Conservation (phyloP, 2,329 filamentous ascomycete genomes). For the Colletotrichum sp. region DNA sequence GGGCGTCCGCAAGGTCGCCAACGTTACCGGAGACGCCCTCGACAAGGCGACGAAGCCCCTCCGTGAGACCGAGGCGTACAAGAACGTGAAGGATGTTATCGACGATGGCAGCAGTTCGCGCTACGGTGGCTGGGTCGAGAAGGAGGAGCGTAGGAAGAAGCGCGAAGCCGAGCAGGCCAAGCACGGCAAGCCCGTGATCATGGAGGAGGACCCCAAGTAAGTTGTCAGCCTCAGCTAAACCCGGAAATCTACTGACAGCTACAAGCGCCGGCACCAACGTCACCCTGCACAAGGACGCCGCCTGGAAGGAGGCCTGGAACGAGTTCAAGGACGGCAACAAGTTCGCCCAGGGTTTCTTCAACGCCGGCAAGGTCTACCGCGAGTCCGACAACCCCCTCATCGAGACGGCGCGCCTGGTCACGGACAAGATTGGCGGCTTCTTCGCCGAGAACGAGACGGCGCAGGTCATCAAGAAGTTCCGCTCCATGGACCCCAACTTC, state of each 20-base stretch:
- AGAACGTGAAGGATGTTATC: constrained; percentile 93
- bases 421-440: constrained; percentile 90
- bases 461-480: constrained; percentile 97
- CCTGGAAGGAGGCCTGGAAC: constrained; percentile 98
- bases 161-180: constrained; percentile 73
- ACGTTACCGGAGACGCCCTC: constrained; percentile 82
- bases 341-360: constrained; percentile 86
- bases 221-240: constrained; percentile 34
- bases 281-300: constrained; percentile 94
- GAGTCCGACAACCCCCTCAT: constrained; percentile 98
- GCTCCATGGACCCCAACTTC: constrained; percentile 93
- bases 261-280: constrained; percentile 89
- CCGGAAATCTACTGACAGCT: constrained; percentile 34
- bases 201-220: constrained; percentile 88
- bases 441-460: constrained; percentile 99
- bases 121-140: constrained; percentile 96
- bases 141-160: constrained; percentile 86
- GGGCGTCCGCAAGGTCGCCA: constrained; percentile 85
- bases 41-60: constrained; percentile 96
- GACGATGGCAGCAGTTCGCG: constrained; percentile 95
- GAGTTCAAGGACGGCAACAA: constrained; percentile 92
- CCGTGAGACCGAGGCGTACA: constrained; percentile 92
- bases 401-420: constrained; percentile 90
- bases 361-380: constrained; percentile 84
- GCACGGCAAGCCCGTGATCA: constrained; percentile 56